Base-by-base conservation (phyloP, 106 monocot species). In the Acorus gramineus region DNA sequence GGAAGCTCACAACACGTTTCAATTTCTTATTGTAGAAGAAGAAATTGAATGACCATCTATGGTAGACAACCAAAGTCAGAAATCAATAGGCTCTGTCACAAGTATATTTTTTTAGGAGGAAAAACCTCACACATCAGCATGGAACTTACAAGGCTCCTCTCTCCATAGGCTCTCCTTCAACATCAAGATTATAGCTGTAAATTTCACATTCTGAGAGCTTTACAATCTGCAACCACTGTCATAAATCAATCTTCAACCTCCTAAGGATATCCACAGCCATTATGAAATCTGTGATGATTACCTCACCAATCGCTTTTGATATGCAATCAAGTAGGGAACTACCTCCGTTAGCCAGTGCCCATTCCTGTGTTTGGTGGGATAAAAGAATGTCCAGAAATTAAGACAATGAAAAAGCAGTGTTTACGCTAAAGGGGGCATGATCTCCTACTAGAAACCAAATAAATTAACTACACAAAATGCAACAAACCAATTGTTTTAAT, bases 11-110 rank as follows among this genome's bases (percentile, higher is more conserved):
- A 11, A 98, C 68, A 3, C 98, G 82, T 73, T 92, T 98, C 14
- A 92, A 79, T 60, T 98, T 98, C 64, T 69, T 80, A 52, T 92
- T 98, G 77, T 98, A 98, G 77, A 98, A 98, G 65, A 98, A 92
- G 75, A 84, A 98, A 65, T 84, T 83, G 80, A 85, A 82, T 5
- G 98, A 88, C 91, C 98, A 98, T 73, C 98, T 98, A 79, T 73
- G 28, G 28, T 28, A 28, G 28, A 28, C 28, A 28, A 28, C 28
- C 28, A 28, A 74, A 65, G 11, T 56, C 48, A 70, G 5, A 0
- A 69, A 69, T 44, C 5, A 28, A 28, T 28, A 28, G 28, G 28
- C 28, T 28, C 28, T 28, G 28, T 28, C 28, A 28, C 28, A 28
- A 28, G 28, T 28, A 1, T 1, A 28, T 28, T 28, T 28, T 28